Evolutionary conservation across 306 rosid species (phyloP).

Genomic region (Acacia acuminata): DNA sequence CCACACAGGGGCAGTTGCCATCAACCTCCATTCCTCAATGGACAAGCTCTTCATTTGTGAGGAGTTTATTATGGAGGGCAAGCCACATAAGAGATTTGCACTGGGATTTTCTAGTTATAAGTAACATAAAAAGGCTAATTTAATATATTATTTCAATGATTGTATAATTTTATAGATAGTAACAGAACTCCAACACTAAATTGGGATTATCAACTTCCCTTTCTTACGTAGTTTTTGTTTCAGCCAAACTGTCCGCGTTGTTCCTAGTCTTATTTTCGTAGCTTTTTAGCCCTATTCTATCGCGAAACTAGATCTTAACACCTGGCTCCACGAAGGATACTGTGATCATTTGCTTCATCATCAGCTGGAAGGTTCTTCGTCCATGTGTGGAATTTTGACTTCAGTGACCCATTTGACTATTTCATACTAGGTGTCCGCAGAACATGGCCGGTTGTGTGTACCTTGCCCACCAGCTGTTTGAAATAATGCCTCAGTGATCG

Average conservation of each 20-base stretch:
- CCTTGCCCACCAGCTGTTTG: not conserved
- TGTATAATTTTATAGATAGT: too few species aligned
- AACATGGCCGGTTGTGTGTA: not conserved
- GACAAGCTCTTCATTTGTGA: too few species aligned
- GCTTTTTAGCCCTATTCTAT: not conserved
- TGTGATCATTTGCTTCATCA: not conserved
- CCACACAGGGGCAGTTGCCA: too few species aligned
- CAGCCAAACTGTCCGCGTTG: not conserved
- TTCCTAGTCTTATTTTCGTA: not conserved
- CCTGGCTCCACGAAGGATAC: not conserved
- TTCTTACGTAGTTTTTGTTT: not conserved
- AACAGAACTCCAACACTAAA: not conserved
- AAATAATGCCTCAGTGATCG: not conserved
- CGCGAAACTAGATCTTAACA: not conserved
- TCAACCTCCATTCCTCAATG: too few species aligned
- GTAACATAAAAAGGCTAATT: too few species aligned
- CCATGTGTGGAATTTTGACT: not conserved
- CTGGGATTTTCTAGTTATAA: too few species aligned
- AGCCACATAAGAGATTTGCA: too few species aligned
- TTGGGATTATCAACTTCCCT: not conserved
- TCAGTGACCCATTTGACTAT: not conserved
- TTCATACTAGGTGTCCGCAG: not conserved
- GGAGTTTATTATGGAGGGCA: too few species aligned
- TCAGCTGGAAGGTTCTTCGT: not conserved
- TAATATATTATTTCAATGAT: too few species aligned